Conservation (phyloP, 2,329 filamentous ascomycete species). For the Phialophora chinensis region DNA sequence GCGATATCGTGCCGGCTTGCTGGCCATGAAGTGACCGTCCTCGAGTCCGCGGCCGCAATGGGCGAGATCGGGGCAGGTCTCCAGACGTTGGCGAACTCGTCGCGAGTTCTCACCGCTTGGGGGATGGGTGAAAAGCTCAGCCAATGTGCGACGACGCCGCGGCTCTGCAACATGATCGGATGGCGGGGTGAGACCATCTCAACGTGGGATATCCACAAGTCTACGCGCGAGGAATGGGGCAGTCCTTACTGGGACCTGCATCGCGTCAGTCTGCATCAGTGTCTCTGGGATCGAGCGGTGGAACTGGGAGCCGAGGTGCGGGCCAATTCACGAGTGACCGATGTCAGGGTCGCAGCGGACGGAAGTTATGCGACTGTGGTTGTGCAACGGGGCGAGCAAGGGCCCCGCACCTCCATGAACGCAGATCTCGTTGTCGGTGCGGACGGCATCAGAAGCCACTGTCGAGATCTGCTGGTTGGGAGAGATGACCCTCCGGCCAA, state of each 20-base stretch:
- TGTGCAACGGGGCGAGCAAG: conserved; percentile 43
- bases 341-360: conserved; percentile 35
- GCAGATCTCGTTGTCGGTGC: conserved; percentile 55
- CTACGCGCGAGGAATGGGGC: conserved; percentile 40
- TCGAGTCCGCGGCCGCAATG: conserved; percentile 47
- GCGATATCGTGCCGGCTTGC: conserved; percentile 41
- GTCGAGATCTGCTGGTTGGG: conserved; percentile 54
- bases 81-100: conserved; percentile 47
- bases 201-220: conserved; percentile 44
- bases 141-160: conserved; percentile 42
- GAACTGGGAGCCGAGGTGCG: conserved; percentile 49
- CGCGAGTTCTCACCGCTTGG: conserved; percentile 19
- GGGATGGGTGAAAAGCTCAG: conserved; percentile 24
- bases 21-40: conserved; percentile 36
- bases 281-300: conserved; percentile 49
- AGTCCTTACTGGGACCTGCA: conserved; percentile 57
- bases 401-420: background rate
- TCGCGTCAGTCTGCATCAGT: conserved; percentile 55
- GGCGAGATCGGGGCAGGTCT: conserved; percentile 39
- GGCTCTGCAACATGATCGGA: conserved; percentile 37
- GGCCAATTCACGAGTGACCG: conserved; percentile 40
- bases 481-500: conserved; percentile 53
- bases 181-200: conserved; percentile 42
- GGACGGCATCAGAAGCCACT: conserved; percentile 55
- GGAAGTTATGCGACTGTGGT: conserved; percentile 40